These are phyloP conservation scores for Ceratocystis ficicola DNA, from an alignment of 2,329 filamentous ascomycete genomes.

Conservation along the genomic window DNA sequence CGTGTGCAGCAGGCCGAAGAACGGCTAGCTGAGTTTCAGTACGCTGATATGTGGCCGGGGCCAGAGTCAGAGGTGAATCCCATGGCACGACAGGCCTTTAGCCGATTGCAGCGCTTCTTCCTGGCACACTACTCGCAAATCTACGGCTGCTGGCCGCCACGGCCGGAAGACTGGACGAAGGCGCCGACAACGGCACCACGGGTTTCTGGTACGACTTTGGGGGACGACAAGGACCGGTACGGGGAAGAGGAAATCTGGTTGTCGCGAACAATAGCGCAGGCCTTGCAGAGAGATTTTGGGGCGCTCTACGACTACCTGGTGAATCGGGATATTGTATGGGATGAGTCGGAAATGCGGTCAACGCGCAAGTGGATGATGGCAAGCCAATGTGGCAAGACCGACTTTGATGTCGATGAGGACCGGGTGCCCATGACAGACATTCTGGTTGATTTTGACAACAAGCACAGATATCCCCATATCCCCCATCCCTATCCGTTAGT, in stretches of 20 bases:
- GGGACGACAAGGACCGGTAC: neutral
- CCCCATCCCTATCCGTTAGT: constrained; percentile 55
- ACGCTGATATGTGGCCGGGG: constrained; percentile 47
- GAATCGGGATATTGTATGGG: constrained; percentile 54
- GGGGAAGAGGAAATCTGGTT: constrained; percentile 46
- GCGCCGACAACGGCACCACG: neutral
- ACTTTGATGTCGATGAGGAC: constrained; percentile 38
- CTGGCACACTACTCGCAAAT: constrained; percentile 42
- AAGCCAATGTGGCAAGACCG: constrained; percentile 34
- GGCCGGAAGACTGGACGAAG: constrained; percentile 22
- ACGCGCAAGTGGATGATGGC: constrained; percentile 55
- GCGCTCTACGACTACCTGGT: constrained; percentile 60
- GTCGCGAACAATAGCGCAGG: constrained; percentile 43
- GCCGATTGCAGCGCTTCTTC: constrained; percentile 50
- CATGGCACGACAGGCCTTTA: constrained; percentile 33
- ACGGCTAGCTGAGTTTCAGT: constrained; percentile 48
- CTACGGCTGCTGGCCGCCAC: constrained; percentile 52
- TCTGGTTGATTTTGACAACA: constrained; percentile 52
- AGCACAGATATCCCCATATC: constrained; percentile 50
- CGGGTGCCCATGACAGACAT: constrained; percentile 56
- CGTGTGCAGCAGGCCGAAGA: constrained; percentile 51
- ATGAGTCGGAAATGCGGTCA: constrained; percentile 47
- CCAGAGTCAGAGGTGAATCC: constrained; percentile 26
- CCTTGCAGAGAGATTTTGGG: constrained; percentile 54
- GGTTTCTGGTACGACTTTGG: neutral